Base-by-base conservation (phyloP, 2,329 filamentous ascomycete species). In the Monilinia fructicola region DNA sequence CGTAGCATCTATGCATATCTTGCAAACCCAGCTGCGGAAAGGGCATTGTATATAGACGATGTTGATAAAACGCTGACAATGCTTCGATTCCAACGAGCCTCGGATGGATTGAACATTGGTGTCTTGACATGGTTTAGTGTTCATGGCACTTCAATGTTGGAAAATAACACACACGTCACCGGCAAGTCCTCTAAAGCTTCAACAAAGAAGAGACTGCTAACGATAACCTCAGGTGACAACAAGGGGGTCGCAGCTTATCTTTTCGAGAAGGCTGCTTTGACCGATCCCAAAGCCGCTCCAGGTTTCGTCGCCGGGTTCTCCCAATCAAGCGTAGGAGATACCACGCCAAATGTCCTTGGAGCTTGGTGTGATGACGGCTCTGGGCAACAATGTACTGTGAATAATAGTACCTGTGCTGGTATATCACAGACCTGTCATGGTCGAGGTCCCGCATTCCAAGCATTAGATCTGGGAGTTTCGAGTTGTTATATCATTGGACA, bases 231-330 rank as follows among this genome's bases (percentile, higher is more conserved):
- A 56, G 35, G 65, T 69, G 73, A 98, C 78, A 98, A 98, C 81
- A 98, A 98, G 79, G 94, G 93, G 12, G 91, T 97, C 5, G 92
- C 93, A 1, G 90, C 92, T 0, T 91, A 90, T 74, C 81, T 97
- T 14, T 89, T 97, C 65, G 94, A 98, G 76, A 83, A 89, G 71
- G 87, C 85, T 54, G 82, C 89, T 66, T 75, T 79, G 4, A 79
- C 77, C n/a, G 82, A 86, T 46, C 73, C 80, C 1, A 82, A 79
- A 18, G 87, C 87, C n/a, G 83, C 85, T 0, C 80, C 86, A 2
- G 85, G 84, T 14, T 97, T 96, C 71, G 90, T 97, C 1, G 93
- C 93, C 9, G 93, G 92, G 14, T 97, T 97, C 77, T 95, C 92
- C 3, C 94, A 97, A 77, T 87, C 93, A 14, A 96, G 90, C 70